phyloP scores from a whole-genome alignment of 257 asterid genomes.

The Solanum pennellii region DNA sequence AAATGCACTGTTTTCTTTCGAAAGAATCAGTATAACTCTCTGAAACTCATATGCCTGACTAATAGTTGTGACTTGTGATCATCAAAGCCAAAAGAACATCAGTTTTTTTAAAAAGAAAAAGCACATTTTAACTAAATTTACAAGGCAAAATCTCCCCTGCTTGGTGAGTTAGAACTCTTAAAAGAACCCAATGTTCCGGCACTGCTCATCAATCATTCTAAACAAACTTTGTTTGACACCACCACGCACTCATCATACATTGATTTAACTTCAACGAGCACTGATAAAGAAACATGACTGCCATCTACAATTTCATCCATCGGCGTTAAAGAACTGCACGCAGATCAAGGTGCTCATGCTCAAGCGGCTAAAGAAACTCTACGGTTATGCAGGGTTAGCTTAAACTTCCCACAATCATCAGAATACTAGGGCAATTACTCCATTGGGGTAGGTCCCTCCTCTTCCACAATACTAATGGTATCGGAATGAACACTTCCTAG shows the following conservation, averaged over 20 bases:
- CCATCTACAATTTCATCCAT: background rate
- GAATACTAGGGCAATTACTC: background rate
- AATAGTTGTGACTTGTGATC: background rate
- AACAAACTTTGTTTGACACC: background rate
- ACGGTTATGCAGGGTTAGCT: background rate
- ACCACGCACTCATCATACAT: background rate
- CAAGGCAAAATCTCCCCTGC: background rate
- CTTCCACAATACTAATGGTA: background rate
- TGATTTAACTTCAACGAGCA: background rate
- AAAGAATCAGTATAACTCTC: background rate
- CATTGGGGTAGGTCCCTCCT: background rate
- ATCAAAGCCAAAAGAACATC: background rate
- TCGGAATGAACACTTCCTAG: slow-evolving; percentile 30
- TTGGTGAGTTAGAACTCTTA: background rate
- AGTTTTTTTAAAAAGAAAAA: background rate
- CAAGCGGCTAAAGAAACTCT: background rate
- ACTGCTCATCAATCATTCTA: background rate
- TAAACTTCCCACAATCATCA: background rate
- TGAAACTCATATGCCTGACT: background rate
- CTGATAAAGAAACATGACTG: background rate
- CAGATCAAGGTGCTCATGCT: background rate
- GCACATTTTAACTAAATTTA: background rate
- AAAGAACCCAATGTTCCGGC: background rate
- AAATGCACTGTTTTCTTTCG: background rate
- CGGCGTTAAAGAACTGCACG: background rate